Evolutionary conservation across 495 filamentous ascomycete genomes (phyloP).

Genomic region (Xylaria intraflava): DNA sequence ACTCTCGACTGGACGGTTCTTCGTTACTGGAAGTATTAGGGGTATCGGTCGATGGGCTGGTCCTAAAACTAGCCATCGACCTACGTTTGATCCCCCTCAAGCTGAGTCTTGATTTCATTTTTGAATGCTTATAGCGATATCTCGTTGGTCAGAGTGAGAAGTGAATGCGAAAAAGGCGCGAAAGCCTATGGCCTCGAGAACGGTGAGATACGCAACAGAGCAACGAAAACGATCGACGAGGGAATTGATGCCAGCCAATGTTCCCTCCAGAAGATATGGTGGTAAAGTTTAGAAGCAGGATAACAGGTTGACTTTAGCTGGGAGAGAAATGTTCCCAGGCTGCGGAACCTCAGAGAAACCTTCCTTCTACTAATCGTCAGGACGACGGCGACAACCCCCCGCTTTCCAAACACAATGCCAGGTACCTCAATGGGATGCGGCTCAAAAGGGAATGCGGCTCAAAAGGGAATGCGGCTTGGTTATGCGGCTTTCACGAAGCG

Average conservation of each 20-base stretch:
- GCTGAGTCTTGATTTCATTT: slow-evolving; percentile 55
- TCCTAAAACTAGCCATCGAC: slow-evolving; percentile 59
- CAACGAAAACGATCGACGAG: not conserved
- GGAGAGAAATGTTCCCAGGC: not conserved
- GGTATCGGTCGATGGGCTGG: slow-evolving; percentile 46
- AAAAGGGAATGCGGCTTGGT: not conserved
- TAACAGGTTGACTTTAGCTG: not conserved
- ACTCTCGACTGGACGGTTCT: slow-evolving; percentile 36
- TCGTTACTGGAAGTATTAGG: slow-evolving; percentile 49
- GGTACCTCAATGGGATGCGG: not conserved
- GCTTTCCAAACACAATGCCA: not conserved
- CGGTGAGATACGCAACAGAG: not conserved
- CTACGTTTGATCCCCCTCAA: slow-evolving; percentile 67
- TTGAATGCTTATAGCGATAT: slow-evolving; percentile 6
- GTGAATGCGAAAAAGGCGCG: not conserved
- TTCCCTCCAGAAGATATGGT: not conserved
- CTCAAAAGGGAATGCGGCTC: slow-evolving; percentile 3
- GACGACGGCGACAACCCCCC: slow-evolving; percentile 3
- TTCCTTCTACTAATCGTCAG: not conserved
- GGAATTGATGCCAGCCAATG: not conserved
- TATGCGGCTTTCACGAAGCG: not conserved
- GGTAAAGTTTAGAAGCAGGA: not conserved
- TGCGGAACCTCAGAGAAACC: not conserved
- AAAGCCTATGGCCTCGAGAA: not conserved
- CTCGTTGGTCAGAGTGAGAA: not conserved